Conservation (phyloP, 1,139 yeast species). For the Geotrichum siamense region DNA sequence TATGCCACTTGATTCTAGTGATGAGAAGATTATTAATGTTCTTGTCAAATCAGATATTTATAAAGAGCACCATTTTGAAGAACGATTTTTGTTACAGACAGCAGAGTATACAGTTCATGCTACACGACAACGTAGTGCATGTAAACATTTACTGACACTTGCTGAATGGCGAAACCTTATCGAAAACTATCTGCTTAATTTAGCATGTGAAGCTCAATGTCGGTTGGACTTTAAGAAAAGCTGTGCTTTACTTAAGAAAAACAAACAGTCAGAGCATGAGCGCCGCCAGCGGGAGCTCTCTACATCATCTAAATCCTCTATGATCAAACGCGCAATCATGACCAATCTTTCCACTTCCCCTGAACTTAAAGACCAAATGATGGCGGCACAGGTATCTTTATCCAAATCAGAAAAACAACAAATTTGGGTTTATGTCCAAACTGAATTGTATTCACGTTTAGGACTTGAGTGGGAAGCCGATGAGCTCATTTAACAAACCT, state of each 20-base stretch:
- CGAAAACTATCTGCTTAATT: conserved; percentile 54
- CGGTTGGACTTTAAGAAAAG: conserved; percentile 49
- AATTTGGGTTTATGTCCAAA: conserved; percentile 56
- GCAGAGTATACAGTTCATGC: conserved; percentile 54
- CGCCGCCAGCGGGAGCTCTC: conserved; percentile 3
- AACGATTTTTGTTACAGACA: conserved; percentile 46
- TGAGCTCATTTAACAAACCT: conserved; percentile 24
- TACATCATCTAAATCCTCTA: conserved; percentile 18
- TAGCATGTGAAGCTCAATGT: conserved; percentile 65
- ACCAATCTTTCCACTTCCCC: conserved; percentile 30
- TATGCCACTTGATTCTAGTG: conserved; percentile 47
- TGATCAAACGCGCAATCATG: conserved; percentile 30
- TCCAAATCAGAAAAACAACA: conserved; percentile 48
- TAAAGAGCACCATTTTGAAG: conserved; percentile 49
- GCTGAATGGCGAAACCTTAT: conserved; percentile 65
- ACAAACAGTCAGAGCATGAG: conserved; percentile 31
- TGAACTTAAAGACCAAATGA: conserved; percentile 22
- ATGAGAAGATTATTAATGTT: conserved; percentile 42
- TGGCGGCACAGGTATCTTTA: conserved; percentile 23
- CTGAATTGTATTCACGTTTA: conserved; percentile 46
- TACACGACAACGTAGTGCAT: conserved; percentile 36
- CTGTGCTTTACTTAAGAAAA: conserved; percentile 39
- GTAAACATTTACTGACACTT: conserved; percentile 28
- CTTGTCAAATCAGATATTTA: conserved; percentile 52
- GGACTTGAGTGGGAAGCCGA: conserved; percentile 58